phyloP scores from a whole-genome alignment of 768 basidiomycete genomes.

The Suillus sp. region DNA sequence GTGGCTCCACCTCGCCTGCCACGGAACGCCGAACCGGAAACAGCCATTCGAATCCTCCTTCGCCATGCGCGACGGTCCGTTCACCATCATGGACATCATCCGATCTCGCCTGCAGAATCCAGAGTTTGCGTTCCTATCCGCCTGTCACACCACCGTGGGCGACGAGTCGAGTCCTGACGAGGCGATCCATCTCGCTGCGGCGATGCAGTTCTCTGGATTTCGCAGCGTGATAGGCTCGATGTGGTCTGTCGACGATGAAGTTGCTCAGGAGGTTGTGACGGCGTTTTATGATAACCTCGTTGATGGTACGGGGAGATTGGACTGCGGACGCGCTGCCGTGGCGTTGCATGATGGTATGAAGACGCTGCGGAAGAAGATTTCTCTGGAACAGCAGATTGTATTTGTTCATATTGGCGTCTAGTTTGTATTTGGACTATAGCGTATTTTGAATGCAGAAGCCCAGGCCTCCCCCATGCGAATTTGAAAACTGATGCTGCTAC shows the following conservation, averaged over 20 bases:
- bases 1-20: constrained; percentile 26
- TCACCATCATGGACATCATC: constrained; percentile 10
- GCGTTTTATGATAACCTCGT: constrained; percentile 9
- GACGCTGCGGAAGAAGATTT: constrained; percentile 4
- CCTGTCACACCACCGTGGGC: constrained; percentile 26
- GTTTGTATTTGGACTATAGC: not conserved
- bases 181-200: constrained; percentile 25
- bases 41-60: constrained; percentile 19
- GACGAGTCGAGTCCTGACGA: constrained; percentile 19
- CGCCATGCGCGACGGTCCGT: constrained; percentile 3
- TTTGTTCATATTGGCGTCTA: constrained; percentile 13
- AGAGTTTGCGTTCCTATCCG: constrained; percentile 21
- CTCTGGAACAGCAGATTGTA: constrained; percentile 9
- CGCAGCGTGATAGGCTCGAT: constrained; percentile 26
- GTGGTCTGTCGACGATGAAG: constrained; percentile 19
- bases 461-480: too few relatives aligned
- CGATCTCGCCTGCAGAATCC: not conserved
- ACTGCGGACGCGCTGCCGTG: constrained; percentile 4
- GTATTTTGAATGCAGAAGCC: too few relatives aligned
- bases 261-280: not conserved
- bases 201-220: constrained; percentile 23
- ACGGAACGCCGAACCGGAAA: constrained; percentile 13
- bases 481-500: too few relatives aligned
- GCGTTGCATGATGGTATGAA: constrained; percentile 1
- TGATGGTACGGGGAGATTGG: not conserved